Evolutionary conservation across 2,329 filamentous ascomycete species (phyloP), one percentile per base, ranked within the genome.

Genomic region (Huntiella omanensis): DNA sequence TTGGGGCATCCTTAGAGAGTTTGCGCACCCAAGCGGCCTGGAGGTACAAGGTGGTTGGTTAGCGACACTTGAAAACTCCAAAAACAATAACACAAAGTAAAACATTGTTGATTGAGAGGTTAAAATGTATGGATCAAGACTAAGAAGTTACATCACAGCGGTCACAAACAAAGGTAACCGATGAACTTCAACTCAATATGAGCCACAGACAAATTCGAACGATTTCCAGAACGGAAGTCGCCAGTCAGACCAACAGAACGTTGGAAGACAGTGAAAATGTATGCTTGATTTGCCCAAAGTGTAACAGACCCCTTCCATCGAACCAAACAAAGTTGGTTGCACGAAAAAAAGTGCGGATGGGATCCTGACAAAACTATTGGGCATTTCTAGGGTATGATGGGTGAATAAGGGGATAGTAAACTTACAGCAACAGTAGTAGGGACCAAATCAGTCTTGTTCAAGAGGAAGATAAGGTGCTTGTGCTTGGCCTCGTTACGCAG

Each of bases 151-250:
- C 75, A 75, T 81, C 77, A 87, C 66, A 65, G 66, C 71, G 71
- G 64, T 10, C 55, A 47, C 47, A 52, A 47, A 49, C 60, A 60
- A 62, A 57, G 68, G 73, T 65, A 70, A 74, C 28, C 74, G 75
- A 73, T 74, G 77, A 75, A 69, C 69, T 81, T 96, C 91, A 95
- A 96, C 91, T 96, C 88, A 85, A 81, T 72, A 84, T 78, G 79
- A 82, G 80, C 80, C 84, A 91, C 70, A 65, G 73, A 65, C 66
- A 48, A 40, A 80, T 78, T 77, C 69, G 70, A 82, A 85, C 70
- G 67, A 66, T 73, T 57, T 71, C 83, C 91, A 96, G 85, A 77
- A 96, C 87, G 86, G 83, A 70, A 73, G 69, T 70, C 69, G 68
- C 80, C 82, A 78, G 73, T 71, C 75, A 40, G 32, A 70, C 55